Percentiles rank a stretch among this genome's conserved stretches.
Conservation (phyloP, 129 eudicot genomes). For the Solidago caesia region DNA sequence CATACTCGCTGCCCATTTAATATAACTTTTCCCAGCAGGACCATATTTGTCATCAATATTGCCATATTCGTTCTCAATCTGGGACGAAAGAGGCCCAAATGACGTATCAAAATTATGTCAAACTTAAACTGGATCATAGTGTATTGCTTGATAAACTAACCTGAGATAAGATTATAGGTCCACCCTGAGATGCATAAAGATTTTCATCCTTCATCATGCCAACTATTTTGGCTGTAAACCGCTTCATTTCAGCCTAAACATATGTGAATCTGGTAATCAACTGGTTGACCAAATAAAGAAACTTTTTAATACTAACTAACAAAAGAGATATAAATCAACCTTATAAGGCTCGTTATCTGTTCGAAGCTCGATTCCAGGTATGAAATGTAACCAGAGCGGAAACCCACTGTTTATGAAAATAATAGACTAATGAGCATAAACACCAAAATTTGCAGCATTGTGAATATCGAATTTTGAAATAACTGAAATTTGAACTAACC, state of each 20-base stretch:
- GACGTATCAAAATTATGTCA: background rate
- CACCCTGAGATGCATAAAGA: conserved; percentile 93
- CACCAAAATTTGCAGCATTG: background rate
- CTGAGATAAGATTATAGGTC: conserved; percentile 94
- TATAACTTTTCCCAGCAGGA: conserved; percentile 54
- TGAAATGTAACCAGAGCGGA: conserved; percentile 94
- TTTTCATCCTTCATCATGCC: conserved; percentile 83
- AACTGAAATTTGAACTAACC: conserved; percentile 41
- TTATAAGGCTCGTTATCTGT: conserved; percentile 93
- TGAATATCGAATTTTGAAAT: conserved; percentile 10
- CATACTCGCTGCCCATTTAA: conserved; percentile 96
- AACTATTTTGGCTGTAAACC: conserved; percentile 87
- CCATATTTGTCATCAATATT: conserved; percentile 65
- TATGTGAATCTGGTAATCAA: conserved; percentile 4
- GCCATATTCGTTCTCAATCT: conserved; percentile 98
- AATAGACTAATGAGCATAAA: background rate
- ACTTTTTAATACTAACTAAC: background rate
- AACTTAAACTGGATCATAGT: background rate
- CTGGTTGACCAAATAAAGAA: background rate
- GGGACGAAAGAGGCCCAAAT: conserved; percentile 9
- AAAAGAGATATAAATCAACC: conserved; percentile 34
- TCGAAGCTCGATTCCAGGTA: conserved; percentile 80
- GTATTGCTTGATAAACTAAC: conserved; percentile 35
- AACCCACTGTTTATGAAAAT: conserved; percentile 63
- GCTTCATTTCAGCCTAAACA: conserved; percentile 79